Base-by-base conservation (phyloP, 305 asterid species). In the Fraxinus platypoda region DNA sequence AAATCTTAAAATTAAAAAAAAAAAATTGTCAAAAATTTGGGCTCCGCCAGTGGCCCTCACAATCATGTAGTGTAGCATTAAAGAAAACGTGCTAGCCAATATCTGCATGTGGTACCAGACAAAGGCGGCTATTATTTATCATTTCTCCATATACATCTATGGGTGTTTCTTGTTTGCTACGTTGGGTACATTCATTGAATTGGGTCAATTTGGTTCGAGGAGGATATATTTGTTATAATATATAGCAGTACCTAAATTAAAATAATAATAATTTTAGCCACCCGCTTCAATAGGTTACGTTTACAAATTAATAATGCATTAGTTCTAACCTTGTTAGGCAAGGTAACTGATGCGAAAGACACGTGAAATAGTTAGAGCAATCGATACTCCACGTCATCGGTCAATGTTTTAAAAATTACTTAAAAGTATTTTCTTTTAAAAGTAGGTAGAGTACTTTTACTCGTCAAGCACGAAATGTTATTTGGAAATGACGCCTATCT, bases 91-190 rank as follows among this genome's bases (percentile, higher is more conserved):
- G 31, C 6, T 59, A 0, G 30, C 34, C 34, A 75, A 19, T 12
- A 49, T 49, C 2, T 25, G 66, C 34, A 13, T 25, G 17, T 17
- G 9, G n/a, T 46, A 76, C 19, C 8, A 9, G 79, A 26, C 80
- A 49, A 76, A 76, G 80, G 80, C 71, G 80, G 80, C 80, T 49
- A 4, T 7, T 25, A 4, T 4, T 54, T 54, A 54, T 54, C 25
- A 54, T 54, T n/a, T 54, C 25, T n/a, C 66, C 25, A 6, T 54
- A 17, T 49, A 54, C 5, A 54, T 54, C 66, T 15, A 5, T 6
- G 66, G 6, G 23, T 57, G 3, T n/a, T 17, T 57, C 7, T 75
- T 19, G 28, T 15, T 11, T 3, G 31, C 2, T 72, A 6, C 17
- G 12, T 73, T 34, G 38, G 30, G 19, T 30, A 13, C 6, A 19